Base-by-base conservation (phyloP, 1,284 basidiomycete genomes). In the Leccinum angustisporum region DNA sequence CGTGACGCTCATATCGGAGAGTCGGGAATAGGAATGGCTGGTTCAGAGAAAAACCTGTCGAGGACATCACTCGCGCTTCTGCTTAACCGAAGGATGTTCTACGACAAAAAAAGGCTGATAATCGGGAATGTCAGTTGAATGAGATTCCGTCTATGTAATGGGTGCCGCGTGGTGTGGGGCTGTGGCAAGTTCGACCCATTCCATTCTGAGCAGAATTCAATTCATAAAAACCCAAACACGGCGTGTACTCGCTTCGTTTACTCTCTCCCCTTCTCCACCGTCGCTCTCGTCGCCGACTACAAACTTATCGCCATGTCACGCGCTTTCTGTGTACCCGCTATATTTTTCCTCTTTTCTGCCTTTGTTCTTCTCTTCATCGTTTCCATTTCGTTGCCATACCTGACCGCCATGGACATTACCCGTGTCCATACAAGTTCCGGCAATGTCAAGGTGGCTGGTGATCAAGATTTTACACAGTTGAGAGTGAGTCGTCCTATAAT, bases 371-470 rank as follows among this genome's bases (percentile, higher is more conserved):
- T 82, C 68, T 78, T 91, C 72, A 75, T 92, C 64, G 83, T 85
- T 52, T 85, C 88, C 21, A 80, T 92, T 56, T 91, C 89, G 4
- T 76, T 91, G 6, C 90, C 90, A 1, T 86, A 77, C 74, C 76
- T 91, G 31, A 77, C 83, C 34, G 82, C 80, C 0, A 76, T 91
- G 64, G 90, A 91, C 73, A 78, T 91, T 66, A 79, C 81, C 4
- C 84, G 88, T 36, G 79, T 83, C 6, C 78, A 82, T 59, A 85
- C 86, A 61, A 58, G 57, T 27, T 14, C 13, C 21, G 76, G 71
- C 9, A 70, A 69, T 21, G 72, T 72, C 11, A 62, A 72, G 36
- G 70, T 76, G 38, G 63, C 66, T 13, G 71, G 78, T 13, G 63
- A 72, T 18, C 68, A 71, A 11, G 63, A 79, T 31, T 62, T 82